These are phyloP conservation scores for Priceomyces medius DNA, from an alignment of 805 yeast species.

Conservation along the genomic window DNA sequence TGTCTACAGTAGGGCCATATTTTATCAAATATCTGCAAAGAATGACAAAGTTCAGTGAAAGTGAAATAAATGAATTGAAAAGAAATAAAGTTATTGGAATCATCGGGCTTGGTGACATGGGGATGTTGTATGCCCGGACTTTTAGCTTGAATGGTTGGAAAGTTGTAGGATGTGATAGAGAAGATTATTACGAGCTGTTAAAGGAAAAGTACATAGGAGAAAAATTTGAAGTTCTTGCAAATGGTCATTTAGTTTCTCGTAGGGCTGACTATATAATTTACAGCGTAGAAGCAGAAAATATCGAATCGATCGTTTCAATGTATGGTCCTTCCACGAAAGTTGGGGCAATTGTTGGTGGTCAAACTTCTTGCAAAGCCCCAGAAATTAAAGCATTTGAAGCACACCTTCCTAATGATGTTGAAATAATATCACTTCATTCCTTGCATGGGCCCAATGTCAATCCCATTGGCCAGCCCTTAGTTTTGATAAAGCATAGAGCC, in stretches of 20 bases:
- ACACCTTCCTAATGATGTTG: conserved; percentile 71
- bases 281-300: conserved; percentile 89
- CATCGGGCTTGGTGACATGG: conserved; percentile 98
- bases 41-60: conserved; percentile 6
- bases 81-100: conserved; percentile 71
- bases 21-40: too few relatives aligned
- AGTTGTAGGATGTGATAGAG: conserved; percentile 86
- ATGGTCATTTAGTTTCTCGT: conserved; percentile 85
- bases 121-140: conserved; percentile 75
- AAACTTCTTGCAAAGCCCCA: conserved; percentile 90
- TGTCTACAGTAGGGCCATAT: too few relatives aligned
- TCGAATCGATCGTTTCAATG: conserved; percentile 62
- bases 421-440: conserved; percentile 85
- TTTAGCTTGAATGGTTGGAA: conserved; percentile 84
- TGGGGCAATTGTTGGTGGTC: conserved; percentile 96
- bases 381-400: conserved; percentile 85
- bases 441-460: conserved; percentile 92
- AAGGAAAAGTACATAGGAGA: conserved; percentile 38
- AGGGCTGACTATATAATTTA: conserved; percentile 79
- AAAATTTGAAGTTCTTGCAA: conserved; percentile 56
- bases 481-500: conserved; percentile 75
- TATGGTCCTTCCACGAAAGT: conserved; percentile 88
- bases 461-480: conserved; percentile 90
- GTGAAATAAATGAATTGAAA: conserved; percentile 13
- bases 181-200: conserved; percentile 54